Conservation (phyloP, 2,329 filamentous ascomycete species). For the Phoma sp. region DNA sequence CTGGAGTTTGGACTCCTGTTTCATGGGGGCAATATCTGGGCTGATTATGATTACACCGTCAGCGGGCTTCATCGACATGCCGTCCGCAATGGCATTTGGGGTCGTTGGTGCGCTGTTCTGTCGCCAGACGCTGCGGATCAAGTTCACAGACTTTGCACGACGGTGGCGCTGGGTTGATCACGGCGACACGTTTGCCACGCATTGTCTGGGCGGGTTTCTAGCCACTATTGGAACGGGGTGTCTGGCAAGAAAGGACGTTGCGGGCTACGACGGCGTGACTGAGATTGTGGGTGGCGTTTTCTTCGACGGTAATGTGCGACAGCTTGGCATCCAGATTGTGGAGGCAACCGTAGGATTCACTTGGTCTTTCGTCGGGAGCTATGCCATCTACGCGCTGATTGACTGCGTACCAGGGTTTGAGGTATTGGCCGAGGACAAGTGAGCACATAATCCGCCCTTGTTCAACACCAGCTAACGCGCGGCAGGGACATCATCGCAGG, state of each 20-base stretch:
- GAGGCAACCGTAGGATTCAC: slow-evolving; percentile 60
- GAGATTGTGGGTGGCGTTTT: slow-evolving; percentile 59
- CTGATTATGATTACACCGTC: slow-evolving; percentile 61
- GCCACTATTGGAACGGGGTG: slow-evolving; percentile 60
- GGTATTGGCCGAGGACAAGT: slow-evolving; percentile 61
- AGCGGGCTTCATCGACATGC: slow-evolving; percentile 58
- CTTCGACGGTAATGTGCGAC: slow-evolving; percentile 60
- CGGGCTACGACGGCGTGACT: slow-evolving; percentile 59
- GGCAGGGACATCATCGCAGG: slow-evolving; percentile 56
- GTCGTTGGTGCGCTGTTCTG: slow-evolving; percentile 56
- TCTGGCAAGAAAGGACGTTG: slow-evolving; percentile 59
- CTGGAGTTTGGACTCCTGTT: slow-evolving; percentile 59
- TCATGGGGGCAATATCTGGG: slow-evolving; percentile 61
- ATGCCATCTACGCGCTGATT: slow-evolving; percentile 57
- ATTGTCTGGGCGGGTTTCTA: slow-evolving; percentile 59
- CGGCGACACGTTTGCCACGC: slow-evolving; percentile 62
- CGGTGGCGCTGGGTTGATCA: slow-evolving; percentile 61
- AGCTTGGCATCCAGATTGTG: slow-evolving; percentile 59
- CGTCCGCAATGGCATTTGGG: slow-evolving; percentile 58
- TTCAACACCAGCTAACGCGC: slow-evolving; percentile 8
- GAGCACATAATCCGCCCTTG: slow-evolving; percentile 33
- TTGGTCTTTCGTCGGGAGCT: slow-evolving; percentile 59
- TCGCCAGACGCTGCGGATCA: slow-evolving; percentile 60
- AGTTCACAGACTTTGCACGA: slow-evolving; percentile 58
- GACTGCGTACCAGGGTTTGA: slow-evolving; percentile 61